Base-by-base conservation (phyloP, 345 rosid species). In the Gossypium sturtianum region DNA sequence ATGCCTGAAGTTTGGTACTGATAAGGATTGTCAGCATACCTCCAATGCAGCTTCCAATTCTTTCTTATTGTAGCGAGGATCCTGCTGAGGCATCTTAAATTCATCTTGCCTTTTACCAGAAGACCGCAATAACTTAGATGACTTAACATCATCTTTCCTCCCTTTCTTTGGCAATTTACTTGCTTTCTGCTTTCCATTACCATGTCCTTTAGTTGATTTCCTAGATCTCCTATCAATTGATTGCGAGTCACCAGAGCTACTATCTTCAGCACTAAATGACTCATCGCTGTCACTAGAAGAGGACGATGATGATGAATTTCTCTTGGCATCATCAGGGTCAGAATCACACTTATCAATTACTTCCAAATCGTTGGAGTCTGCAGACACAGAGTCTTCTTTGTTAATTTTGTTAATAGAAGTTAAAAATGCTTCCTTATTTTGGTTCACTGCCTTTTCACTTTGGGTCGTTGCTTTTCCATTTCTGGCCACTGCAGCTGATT, bases 11-110 rank as follows among this genome's bases (percentile, higher is more conserved):
- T 15, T 56, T 66, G 4, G 52, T 23, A 43, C 58, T 54, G 15
- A 64, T 23, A 12, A 57, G 16, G 34, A 66, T 13, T 27, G 64
- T 66, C 19, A 47, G 22, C 68, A 49, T 80, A 84, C 85, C 82
- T 10, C 43, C 73, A 80, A 82, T 6, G 87, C 82, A 73, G 87
- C 73, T 71, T 82, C 81, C 17, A 84, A 62, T 49, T 84, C 85
- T 80, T 75, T 71, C 76, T 80, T 84, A 56, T 78, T 76, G 76
- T 63, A 80, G 25, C n/a, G 79, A 76, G 70, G 60, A 58, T 66
- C 80, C 77, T 78, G 76, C 34, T 2, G 57, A 54, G 83, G 74
- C n/a, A 71, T 74, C 77, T 64, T 70, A 29, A 62, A 69, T 20
- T 76, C 76, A 6, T 80, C 77, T 67, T 41, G 74, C 60, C 64